A percentile compares a stretch with the other conserved stretches of the same genome.
phyloP scores from a whole-genome alignment of 257 asterid species.

The Solanum habrochaites region DNA sequence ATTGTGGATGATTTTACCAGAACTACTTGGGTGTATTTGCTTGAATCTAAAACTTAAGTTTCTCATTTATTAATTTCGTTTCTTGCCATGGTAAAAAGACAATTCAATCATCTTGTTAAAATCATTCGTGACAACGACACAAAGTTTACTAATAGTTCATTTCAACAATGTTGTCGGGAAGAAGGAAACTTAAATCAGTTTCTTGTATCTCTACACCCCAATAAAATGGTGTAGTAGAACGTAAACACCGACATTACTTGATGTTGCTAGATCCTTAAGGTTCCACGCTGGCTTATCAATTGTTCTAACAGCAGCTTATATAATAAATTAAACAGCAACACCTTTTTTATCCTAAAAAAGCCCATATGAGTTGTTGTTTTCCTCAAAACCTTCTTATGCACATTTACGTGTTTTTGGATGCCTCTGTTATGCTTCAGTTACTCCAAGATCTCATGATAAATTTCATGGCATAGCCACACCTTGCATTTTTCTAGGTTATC shows the following conservation, averaged over 20 bases:
- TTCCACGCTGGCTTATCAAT: neutral
- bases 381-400: neutral
- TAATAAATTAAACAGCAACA: neutral
- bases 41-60: neutral
- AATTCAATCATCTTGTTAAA: neutral
- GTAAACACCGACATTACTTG: neutral
- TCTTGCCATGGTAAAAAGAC: neutral
- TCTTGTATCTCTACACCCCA: neutral
- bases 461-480: no score
- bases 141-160: neutral
- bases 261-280: neutral
- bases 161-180: neutral
- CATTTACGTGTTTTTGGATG: no score
- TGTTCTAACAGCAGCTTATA: neutral
- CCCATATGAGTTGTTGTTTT: neutral
- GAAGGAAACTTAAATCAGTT: neutral
- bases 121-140: neutral
- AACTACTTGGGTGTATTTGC: neutral
- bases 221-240: neutral
- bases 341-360: neutral
- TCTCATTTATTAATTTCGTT: no score
- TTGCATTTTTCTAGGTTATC: no score
- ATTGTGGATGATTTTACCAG: neutral
- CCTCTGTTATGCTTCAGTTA: no score
- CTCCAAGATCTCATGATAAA: no score